Evolutionary conservation across 2,329 filamentous ascomycete genomes (phyloP).

Genomic region (Bipolaris cookei): DNA sequence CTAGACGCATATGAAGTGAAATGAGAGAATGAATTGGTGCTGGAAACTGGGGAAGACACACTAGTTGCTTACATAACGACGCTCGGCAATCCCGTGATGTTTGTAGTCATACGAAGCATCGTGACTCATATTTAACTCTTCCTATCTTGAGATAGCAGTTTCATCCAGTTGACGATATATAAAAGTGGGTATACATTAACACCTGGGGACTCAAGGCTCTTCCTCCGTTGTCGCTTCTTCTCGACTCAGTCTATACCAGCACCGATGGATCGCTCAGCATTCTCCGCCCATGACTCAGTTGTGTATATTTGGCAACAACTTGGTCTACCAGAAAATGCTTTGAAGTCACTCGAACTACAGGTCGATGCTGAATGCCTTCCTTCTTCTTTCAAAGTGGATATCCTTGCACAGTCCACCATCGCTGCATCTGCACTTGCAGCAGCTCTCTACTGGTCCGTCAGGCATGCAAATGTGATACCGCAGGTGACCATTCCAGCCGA

Average conservation of each 20-base stretch:
- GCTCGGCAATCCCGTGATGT: background rate
- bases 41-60: background rate
- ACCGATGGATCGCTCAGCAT: constrained; percentile 30
- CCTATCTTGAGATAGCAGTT: background rate
- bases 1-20: background rate
- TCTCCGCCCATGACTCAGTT: constrained; percentile 35
- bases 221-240: no score
- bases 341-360: constrained; percentile 31
- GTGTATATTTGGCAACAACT: constrained; percentile 38
- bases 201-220: no score
- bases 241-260: no score
- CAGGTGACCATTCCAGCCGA: constrained; percentile 53
- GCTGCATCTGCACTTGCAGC: constrained; percentile 59
- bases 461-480: constrained; percentile 41
- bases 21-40: background rate
- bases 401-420: constrained; percentile 61
- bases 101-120: background rate
- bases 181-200: no score
- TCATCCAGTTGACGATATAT: background rate
- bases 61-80: constrained; percentile 2
- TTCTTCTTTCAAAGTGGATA: constrained; percentile 62
- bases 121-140: background rate
- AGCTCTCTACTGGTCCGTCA: constrained; percentile 53
- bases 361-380: constrained; percentile 44
- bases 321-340: constrained; percentile 30